These are phyloP conservation scores for Naegleria fowleri DNA, from an alignment of 208 protist species.

Conservation along the genomic window DNA sequence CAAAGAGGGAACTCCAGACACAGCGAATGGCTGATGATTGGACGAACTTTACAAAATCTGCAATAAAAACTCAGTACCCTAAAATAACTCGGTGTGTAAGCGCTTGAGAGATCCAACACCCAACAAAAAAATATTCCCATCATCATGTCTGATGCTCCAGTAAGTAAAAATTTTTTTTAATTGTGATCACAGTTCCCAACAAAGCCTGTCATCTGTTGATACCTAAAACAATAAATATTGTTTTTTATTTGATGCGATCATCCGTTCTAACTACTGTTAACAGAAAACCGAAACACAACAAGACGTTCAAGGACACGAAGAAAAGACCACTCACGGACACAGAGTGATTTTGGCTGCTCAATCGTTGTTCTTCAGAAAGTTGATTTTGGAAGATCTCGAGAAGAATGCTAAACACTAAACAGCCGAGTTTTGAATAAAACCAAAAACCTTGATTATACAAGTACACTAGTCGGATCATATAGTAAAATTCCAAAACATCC, in stretches of 20 bases:
- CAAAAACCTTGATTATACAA: background rate
- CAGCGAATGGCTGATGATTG: too few species aligned
- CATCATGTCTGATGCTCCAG: background rate
- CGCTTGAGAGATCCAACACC: too few species aligned
- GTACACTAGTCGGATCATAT: too few species aligned
- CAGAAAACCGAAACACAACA: constrained; percentile 5
- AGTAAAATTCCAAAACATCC: too few species aligned
- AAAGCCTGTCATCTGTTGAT: background rate
- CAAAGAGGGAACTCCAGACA: too few species aligned
- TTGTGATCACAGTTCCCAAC: background rate
- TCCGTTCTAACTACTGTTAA: background rate
- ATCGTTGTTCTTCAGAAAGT: constrained; percentile 21
- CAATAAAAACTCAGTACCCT: too few species aligned
- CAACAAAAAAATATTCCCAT: background rate
- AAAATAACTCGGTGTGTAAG: too few species aligned
- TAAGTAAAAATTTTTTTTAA: background rate
- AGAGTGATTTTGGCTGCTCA: constrained; percentile 23
- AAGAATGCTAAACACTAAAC: constrained; percentile 20
- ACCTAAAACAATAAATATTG: background rate
- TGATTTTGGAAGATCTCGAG: constrained; percentile 18
- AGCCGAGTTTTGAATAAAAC: background rate
- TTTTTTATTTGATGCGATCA: background rate
- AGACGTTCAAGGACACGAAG: background rate
- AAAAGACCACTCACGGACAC: constrained; percentile 13
- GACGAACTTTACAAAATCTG: too few species aligned